These are phyloP conservation scores for Boletus rubroflammeus DNA, from an alignment of 768 basidiomycete species.

Conservation along the genomic window DNA sequence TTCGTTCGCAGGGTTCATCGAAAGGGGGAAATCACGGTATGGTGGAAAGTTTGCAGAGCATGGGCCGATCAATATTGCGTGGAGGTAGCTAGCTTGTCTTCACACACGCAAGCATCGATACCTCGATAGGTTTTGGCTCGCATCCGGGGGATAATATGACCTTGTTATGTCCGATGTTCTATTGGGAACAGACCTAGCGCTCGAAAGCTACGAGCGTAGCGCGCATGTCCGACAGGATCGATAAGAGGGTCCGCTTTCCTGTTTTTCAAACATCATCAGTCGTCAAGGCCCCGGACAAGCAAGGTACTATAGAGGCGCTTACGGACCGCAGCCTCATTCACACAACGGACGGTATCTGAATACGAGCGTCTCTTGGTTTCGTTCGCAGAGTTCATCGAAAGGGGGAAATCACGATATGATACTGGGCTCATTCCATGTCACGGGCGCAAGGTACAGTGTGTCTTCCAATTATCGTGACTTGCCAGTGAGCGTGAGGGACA, in stretches of 20 bases:
- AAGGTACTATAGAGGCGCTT: not conserved
- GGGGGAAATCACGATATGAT: too few relatives aligned
- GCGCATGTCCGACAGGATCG: not conserved
- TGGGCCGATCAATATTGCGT: not conserved
- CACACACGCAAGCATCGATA: not conserved
- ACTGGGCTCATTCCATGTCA: too few relatives aligned
- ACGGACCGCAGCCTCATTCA: too few relatives aligned
- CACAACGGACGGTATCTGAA: too few relatives aligned
- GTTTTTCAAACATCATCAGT: not conserved
- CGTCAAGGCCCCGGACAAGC: not conserved
- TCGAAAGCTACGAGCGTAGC: not conserved
- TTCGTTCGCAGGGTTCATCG: too few relatives aligned
- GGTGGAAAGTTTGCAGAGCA: too few relatives aligned
- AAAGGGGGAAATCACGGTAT: too few relatives aligned
- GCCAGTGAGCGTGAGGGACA: too few relatives aligned
- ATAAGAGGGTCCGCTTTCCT: not conserved
- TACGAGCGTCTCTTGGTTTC: too few relatives aligned
- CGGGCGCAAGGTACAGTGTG: too few relatives aligned
- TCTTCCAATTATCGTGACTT: too few relatives aligned
- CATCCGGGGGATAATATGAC: not conserved
- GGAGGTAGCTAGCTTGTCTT: not conserved
- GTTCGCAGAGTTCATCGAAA: too few relatives aligned
- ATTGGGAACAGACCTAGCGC: not conserved
- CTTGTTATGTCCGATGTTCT: not conserved
- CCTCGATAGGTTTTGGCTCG: not conserved